These are phyloP conservation scores for Rhynchosporium secalis DNA, from an alignment of 2,329 filamentous ascomycete species.

Conservation along the genomic window DNA sequence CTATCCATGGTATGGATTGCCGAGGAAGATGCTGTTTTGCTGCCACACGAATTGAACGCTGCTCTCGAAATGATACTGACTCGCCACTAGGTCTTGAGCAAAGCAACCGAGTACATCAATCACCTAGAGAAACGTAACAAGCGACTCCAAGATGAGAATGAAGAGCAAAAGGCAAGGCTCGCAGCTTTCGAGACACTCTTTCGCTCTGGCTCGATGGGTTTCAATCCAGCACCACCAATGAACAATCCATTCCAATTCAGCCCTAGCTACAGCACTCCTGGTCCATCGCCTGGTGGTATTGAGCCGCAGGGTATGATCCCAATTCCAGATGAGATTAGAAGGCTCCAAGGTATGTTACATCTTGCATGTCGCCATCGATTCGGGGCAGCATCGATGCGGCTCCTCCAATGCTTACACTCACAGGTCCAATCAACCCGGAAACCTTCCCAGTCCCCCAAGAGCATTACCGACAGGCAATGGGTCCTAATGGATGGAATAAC, in stretches of 20 bases:
- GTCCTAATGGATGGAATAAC: conserved; percentile 55
- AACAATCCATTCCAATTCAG: conserved; percentile 39
- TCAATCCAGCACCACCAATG: conserved; percentile 54
- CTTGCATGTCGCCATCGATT: neutral
- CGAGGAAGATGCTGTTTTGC: neutral
- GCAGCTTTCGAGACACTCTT: conserved; percentile 78
- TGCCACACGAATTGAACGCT: neutral
- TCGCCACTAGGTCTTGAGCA: conserved; percentile 63
- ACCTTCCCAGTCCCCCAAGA: conserved; percentile 38
- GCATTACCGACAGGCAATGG: conserved; percentile 52
- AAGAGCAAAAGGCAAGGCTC: conserved; percentile 73
- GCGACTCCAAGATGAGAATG: conserved; percentile 78
- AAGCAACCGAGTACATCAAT: conserved; percentile 93
- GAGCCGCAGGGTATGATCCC: conserved; percentile 61
- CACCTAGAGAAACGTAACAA: conserved; percentile 91
- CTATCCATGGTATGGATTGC: neutral
- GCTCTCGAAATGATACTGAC: neutral
- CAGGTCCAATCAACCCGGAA: conserved; percentile 38
- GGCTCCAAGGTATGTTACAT: conserved; percentile 29
- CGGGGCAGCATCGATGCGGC: neutral
- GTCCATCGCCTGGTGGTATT: conserved; percentile 33
- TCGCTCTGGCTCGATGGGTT: conserved; percentile 67
- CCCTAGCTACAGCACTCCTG: conserved; percentile 36
- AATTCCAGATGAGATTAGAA: conserved; percentile 63
- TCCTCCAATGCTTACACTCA: neutral